phyloP scores from a whole-genome alignment of 2,329 filamentous ascomycete genomes.

The Colletotrichum cordylinicola region DNA sequence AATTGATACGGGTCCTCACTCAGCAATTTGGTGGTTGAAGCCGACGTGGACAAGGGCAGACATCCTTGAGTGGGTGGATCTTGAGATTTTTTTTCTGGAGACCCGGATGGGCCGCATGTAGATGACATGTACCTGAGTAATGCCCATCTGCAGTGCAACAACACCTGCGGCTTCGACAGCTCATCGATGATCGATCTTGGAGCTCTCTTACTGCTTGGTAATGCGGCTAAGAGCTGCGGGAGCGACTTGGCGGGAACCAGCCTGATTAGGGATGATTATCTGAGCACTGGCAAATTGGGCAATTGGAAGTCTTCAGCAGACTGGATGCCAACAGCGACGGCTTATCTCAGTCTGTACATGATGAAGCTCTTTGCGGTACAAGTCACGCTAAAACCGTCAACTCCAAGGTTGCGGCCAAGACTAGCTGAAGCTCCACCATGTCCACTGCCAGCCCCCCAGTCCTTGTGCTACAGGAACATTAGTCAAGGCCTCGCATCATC shows the following conservation, averaged over 20 bases:
- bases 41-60: background rate
- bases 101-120: slow-evolving; percentile 14
- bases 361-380: background rate
- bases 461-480: slow-evolving; percentile 3
- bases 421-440: background rate
- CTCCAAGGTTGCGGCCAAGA: slow-evolving; percentile 6
- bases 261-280: background rate
- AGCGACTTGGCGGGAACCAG: background rate
- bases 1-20: background rate
- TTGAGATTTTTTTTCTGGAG: background rate
- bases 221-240: background rate
- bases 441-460: background rate
- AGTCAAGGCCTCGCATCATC: slow-evolving; percentile 17
- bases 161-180: slow-evolving; percentile 1
- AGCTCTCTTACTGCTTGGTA: background rate
- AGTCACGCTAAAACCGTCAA: background rate
- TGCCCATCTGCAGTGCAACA: background rate
- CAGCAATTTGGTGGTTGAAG: background rate
- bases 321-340: background rate
- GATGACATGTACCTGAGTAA: background rate
- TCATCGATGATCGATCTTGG: background rate
- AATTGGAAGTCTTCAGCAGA: background rate
- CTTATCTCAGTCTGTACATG: background rate
- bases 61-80: background rate
- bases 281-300: background rate